Base-by-base conservation (phyloP, 2,329 filamentous ascomycete genomes). In the Verticillium nonalfalfae region DNA sequence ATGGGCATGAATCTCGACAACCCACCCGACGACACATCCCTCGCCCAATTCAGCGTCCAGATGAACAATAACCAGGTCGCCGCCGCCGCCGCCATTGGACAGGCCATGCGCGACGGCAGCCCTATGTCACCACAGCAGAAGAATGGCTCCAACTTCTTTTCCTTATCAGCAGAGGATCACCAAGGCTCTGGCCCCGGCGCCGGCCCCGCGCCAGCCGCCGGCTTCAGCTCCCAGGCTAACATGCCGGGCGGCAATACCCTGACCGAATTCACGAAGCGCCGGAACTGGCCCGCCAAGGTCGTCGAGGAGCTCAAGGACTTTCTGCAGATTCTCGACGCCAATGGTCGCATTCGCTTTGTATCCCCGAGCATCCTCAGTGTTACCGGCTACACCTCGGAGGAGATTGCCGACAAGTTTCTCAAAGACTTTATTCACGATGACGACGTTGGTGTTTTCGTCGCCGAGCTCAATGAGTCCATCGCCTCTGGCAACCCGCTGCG, bases 221-320 rank as follows among this genome's bases (percentile, higher is more conserved):
- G 72, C 59, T 76, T 77, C 62, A 66, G 64, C 39, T 59, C 66
- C 31, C 67, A 67, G 56, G 67, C 69, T 64, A 68, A 68, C 64
- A 62, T 73, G 31, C 69, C 73, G 31, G 72, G 71, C 63, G 73
- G 73, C 60, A 81, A 73, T 68, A 80, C 79, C 15, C 68, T 85
- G 65, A 85, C 82, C 63, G 83, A 85, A 70, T 85, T 85, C 64
- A 85, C 83, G 55, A 85, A 85, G 73, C 76, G 83, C 68, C 78
- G 82, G 63, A 85, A 95, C 72, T 97, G 94, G 94, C 90, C 91
- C 15, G 90, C 93, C 72, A 89, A 91, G 66, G 89, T 97, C 13
- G 85, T 97, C 31, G 91, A 96, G 74, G 93, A 97, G 79, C 80
- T 98, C 68, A 90, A 89, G 71, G 94, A 97, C 74, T 86, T 97